A percentile compares a stretch with the other conserved stretches of the same genome.
Conservation (phyloP, 345 rosid genomes). For the Iberis pinnata region DNA sequence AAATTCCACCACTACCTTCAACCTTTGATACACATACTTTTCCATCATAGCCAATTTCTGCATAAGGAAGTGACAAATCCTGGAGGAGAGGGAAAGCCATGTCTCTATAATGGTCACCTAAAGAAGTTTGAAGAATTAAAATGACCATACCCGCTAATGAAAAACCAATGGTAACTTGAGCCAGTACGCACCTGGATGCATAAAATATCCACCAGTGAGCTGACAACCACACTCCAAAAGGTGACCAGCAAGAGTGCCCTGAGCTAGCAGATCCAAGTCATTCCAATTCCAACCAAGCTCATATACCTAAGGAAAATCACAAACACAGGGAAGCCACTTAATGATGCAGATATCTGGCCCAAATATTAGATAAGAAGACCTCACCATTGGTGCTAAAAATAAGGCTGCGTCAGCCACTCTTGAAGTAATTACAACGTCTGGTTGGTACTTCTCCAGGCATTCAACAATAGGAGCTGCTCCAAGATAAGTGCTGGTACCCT, state of each 20-base stretch:
- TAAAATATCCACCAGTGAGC: slow-evolving; percentile 96
- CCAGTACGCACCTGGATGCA: slow-evolving; percentile 76
- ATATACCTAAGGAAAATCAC: slow-evolving; percentile 76
- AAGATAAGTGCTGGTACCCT: slow-evolving; percentile 83
- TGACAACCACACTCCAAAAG: slow-evolving; percentile 96
- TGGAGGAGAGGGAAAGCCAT: slow-evolving; percentile 48
- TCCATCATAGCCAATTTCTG: slow-evolving; percentile 63
- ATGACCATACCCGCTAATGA: background rate
- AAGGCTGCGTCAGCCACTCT: slow-evolving; percentile 88
- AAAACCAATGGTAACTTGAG: too few species aligned
- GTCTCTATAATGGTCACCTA: slow-evolving; percentile 69
- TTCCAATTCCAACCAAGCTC: slow-evolving; percentile 97
- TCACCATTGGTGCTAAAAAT: slow-evolving; percentile 91
- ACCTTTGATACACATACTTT: slow-evolving; percentile 54
- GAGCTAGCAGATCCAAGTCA: slow-evolving; percentile 66
- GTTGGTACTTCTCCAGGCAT: slow-evolving; percentile 77
- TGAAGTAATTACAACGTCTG: slow-evolving; percentile 74
- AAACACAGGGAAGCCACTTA: too few species aligned
- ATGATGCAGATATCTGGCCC: background rate
- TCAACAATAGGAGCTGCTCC: slow-evolving; percentile 95
- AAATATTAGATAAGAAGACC: background rate
- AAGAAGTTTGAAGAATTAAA: slow-evolving; percentile 17
- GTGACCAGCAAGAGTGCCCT: slow-evolving; percentile 87
- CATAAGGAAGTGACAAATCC: slow-evolving; percentile 82
- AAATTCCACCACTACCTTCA: slow-evolving; percentile 69